These are phyloP conservation scores for Stylosanthes scabra DNA, from an alignment of 331 rosid genomes.

Conservation along the genomic window DNA sequence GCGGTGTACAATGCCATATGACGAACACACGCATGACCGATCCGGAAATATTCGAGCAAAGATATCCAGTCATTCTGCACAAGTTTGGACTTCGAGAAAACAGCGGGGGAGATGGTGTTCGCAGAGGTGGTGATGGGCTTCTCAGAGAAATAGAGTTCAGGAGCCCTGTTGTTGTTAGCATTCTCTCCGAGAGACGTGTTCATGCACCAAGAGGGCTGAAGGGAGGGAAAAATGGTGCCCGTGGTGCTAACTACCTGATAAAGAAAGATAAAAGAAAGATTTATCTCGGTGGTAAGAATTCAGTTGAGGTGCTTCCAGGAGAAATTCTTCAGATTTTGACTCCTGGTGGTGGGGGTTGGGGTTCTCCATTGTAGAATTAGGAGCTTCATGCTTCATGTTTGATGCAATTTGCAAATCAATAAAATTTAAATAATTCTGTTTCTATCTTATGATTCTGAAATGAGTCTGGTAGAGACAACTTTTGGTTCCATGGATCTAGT, in stretches of 20 bases:
- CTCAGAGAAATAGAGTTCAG: slow-evolving; percentile 86
- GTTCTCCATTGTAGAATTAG: slow-evolving; percentile 51
- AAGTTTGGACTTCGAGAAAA: slow-evolving; percentile 72
- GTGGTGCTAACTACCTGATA: slow-evolving; percentile 77
- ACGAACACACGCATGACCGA: slow-evolving; percentile 95
- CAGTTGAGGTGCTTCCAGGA: slow-evolving; percentile 69
- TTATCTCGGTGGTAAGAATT: slow-evolving; percentile 83
- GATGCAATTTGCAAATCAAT: slow-evolving; percentile 38
- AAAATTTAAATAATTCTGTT: slow-evolving; percentile 22
- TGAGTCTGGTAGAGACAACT: not conserved
- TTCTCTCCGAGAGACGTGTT: slow-evolving; percentile 92
- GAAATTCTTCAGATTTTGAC: slow-evolving; percentile 82
- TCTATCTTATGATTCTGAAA: slow-evolving; percentile 20
- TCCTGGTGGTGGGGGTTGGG: slow-evolving; percentile 98
- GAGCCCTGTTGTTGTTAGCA: slow-evolving; percentile 68
- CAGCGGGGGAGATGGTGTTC: slow-evolving; percentile 81
- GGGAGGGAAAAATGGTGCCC: slow-evolving; percentile 78
- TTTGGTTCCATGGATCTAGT: no score
- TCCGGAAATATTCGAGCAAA: slow-evolving; percentile 90
- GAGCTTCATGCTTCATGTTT: slow-evolving; percentile 32
- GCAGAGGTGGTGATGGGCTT: slow-evolving; percentile 85
- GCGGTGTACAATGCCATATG: slow-evolving; percentile 96
- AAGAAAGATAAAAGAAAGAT: slow-evolving; percentile 66
- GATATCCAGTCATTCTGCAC: slow-evolving; percentile 83
- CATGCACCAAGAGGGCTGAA: slow-evolving; percentile 84